These are phyloP conservation scores for Hypomyces perniciosus DNA, from an alignment of 2,329 filamentous ascomycete genomes.

Conservation along the genomic window DNA sequence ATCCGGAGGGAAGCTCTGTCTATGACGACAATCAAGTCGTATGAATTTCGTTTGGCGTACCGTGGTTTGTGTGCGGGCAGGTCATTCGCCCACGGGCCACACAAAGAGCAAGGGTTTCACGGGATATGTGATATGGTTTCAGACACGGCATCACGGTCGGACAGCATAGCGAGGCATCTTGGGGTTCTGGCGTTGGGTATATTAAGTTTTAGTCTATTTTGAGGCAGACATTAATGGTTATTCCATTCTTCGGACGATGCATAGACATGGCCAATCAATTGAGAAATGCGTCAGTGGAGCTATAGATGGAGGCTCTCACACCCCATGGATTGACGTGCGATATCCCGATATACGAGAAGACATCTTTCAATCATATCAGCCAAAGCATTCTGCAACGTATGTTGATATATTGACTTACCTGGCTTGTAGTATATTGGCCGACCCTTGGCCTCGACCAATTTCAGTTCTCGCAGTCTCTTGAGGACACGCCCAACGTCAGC, in stretches of 20 bases:
- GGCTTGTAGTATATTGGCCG: conserved; percentile 71
- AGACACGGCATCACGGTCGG: no score
- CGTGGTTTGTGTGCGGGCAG: background rate
- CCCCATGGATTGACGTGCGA: conserved; percentile 55
- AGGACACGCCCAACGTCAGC: conserved; percentile 66
- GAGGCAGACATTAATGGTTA: no score
- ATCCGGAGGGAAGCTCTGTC: conserved; percentile 34
- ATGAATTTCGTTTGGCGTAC: background rate
- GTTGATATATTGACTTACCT: conserved; percentile 39
- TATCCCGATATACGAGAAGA: conserved; percentile 62
- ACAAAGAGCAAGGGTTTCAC: background rate
- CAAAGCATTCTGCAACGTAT: background rate
- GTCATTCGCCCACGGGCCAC: background rate
- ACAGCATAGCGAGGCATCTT: background rate
- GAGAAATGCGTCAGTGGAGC: conserved; percentile 36
- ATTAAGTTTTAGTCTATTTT: background rate
- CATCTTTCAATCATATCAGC: conserved; percentile 41
- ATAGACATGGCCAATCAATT: background rate
- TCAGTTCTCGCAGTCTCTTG: conserved; percentile 53
- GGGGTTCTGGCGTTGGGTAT: conserved; percentile 15
- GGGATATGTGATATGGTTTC: background rate
- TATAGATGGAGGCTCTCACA: conserved; percentile 54
- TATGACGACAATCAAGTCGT: conserved; percentile 12
- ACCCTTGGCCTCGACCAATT: conserved; percentile 44
- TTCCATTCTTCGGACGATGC: no score